Conservation (phyloP, 2,329 filamentous ascomycete species). For the Davidsoniella australis region DNA sequence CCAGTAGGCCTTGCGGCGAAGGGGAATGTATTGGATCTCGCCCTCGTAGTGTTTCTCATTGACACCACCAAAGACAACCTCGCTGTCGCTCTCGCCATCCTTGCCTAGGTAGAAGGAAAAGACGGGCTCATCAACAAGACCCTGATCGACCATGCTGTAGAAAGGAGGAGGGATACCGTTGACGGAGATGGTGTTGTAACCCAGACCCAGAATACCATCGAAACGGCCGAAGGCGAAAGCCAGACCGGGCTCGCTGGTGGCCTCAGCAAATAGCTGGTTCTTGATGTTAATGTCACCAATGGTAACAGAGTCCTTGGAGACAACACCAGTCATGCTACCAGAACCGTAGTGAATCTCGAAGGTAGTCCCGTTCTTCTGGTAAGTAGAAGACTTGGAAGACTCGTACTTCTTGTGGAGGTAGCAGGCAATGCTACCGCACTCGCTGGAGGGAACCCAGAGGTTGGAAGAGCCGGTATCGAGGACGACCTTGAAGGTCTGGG, state of each 20-base stretch:
- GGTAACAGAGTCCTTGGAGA: constrained; percentile 70
- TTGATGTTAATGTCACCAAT: constrained; percentile 85
- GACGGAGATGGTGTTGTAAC: constrained; percentile 92
- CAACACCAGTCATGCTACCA: constrained; percentile 80
- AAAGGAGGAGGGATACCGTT: constrained; percentile 90
- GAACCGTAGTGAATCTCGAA: constrained; percentile 96
- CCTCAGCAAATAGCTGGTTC: constrained; percentile 88
- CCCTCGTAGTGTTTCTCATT: constrained; percentile 67
- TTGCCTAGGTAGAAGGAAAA: constrained; percentile 88
- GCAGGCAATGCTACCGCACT: constrained; percentile 92
- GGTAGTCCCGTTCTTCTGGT: constrained; percentile 80
- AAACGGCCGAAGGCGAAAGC: constrained; percentile 97
- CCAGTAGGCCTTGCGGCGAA: constrained; percentile 99
- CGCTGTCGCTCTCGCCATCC: constrained; percentile 55
- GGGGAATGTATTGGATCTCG: constrained; percentile 80
- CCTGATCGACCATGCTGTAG: constrained; percentile 88
- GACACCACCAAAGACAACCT: constrained; percentile 78
- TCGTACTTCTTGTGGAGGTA: constrained; percentile 97
- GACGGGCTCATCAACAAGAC: constrained; percentile 74
- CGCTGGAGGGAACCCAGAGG: constrained; percentile 85
- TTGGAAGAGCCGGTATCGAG: constrained; percentile 98
- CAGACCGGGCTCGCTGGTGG: constrained; percentile 84
- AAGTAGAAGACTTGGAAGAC: constrained; percentile 71
- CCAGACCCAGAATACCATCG: constrained; percentile 89
- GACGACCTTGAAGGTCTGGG: constrained; percentile 94